These are phyloP conservation scores for Ceratocystis alfenasii DNA, from an alignment of 2,329 filamentous ascomycete genomes.

Conservation along the genomic window DNA sequence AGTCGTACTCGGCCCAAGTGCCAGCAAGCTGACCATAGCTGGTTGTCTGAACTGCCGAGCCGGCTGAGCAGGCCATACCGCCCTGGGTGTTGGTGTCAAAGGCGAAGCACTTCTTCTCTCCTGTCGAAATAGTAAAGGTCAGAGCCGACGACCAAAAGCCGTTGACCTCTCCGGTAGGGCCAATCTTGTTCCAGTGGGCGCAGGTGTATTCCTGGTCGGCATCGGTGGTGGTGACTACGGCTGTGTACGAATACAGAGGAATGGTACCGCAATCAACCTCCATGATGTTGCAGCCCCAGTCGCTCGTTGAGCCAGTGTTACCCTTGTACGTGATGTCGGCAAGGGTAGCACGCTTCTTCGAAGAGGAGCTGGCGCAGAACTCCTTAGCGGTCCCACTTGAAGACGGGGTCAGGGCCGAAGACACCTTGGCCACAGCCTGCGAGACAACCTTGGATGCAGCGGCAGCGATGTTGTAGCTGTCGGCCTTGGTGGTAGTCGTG, in stretches of 20 bases:
- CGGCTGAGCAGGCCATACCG: conserved; percentile 35
- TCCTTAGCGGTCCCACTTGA: conserved; percentile 22
- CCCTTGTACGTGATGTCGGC: conserved; percentile 38
- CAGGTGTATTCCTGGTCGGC: conserved; percentile 30
- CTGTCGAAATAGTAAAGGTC: conserved; percentile 33
- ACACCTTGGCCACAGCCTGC: conserved; percentile 28
- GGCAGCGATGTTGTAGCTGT: conserved; percentile 8
- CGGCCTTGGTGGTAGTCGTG: neutral
- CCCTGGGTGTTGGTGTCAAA: conserved; percentile 39
- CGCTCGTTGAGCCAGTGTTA: conserved; percentile 34
- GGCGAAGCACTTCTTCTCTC: conserved; percentile 33
- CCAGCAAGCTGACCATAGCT: conserved; percentile 33
- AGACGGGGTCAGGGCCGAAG: conserved; percentile 26
- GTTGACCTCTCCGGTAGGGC: conserved; percentile 33
- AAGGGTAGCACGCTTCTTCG: conserved; percentile 36
- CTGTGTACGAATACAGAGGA: conserved; percentile 35
- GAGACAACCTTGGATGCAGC: neutral
- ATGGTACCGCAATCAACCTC: conserved; percentile 30
- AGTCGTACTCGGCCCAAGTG: conserved; percentile 42
- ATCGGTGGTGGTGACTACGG: conserved; percentile 33
- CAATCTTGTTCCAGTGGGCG: conserved; percentile 43
- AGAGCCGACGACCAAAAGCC: conserved; percentile 39
- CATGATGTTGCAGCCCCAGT: conserved; percentile 44
- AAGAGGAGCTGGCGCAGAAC: conserved; percentile 30
- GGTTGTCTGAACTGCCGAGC: conserved; percentile 29